Base-by-base conservation (phyloP, 225 moss, liverwort and hornwort species). In the Takakia lepidozioides region DNA sequence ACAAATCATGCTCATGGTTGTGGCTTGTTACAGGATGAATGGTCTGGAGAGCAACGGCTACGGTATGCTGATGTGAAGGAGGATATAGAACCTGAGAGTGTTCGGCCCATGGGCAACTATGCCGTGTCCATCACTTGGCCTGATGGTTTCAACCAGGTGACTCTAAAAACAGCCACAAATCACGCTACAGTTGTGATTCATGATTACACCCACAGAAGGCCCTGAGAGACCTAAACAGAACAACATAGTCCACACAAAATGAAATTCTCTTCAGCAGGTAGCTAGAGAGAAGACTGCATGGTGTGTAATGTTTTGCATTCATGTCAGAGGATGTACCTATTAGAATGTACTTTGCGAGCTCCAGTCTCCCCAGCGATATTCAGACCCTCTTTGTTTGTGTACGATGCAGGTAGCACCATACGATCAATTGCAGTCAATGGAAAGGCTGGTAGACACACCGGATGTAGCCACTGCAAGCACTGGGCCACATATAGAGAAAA, bases 101-200 rank as follows among this genome's bases (percentile, higher is more conserved):
- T 91, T 65, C 80, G 87, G 67, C 81, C 91, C 8, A 98, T 98
- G 87, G 98, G 98, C 56, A 98, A 98, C 64, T 98, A 91, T 65
- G 98, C 91, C 5, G 91, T 83, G 4, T 72, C 86, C 56, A 91
- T 98, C 19, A 83, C 65, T 48, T 98, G 98, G 98, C 91, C 98
- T 16, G 98, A 83, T 70, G 91, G 91, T 25, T 70, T 67, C 43
- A 69, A 62, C 51, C 70, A 70, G 62, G 66, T 70, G 46, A 38
- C 7, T 18, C 3, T n/a, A 15, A n/a, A n/a, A 8, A 22, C 47
- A 27, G 21, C 25, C 2, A 48, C 19, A 48, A 6, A 21, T 25
- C 25, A 48, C 22, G 15, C 3, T 23, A n/a, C 21, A 7, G 18
- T 22, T 29, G 14, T 29, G 13, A 52, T n/a, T 35, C 9, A 30